A percentile compares a stretch with the other conserved stretches of the same genome.
These are phyloP conservation scores for Rhizopus sp. DNA, from an alignment of 371 early-diverging fungal genomes.

Conservation along the genomic window DNA sequence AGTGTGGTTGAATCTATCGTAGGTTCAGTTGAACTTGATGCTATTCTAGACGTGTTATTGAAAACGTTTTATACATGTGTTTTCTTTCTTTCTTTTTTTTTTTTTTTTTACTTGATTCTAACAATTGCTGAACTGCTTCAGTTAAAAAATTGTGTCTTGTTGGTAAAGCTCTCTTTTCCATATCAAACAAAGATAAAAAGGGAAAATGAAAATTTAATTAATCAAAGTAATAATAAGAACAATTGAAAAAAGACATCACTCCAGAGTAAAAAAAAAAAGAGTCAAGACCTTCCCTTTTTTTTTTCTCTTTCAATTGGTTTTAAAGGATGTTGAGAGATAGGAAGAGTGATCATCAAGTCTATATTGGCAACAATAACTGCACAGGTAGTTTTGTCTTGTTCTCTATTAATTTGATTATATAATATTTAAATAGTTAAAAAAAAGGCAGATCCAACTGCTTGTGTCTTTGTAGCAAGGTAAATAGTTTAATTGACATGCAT, in stretches of 20 bases:
- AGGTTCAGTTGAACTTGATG: slow-evolving; percentile 9
- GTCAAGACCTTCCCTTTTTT: background rate
- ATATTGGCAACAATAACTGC: too few relatives aligned
- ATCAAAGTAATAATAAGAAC: background rate
- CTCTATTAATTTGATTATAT: too few relatives aligned
- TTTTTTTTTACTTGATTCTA: slow-evolving; percentile 23
- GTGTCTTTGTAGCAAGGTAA: slow-evolving; percentile 64
- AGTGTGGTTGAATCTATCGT: slow-evolving; percentile 10
- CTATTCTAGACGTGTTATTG: background rate
- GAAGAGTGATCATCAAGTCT: too few relatives aligned
- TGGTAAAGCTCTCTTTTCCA: slow-evolving; percentile 23
- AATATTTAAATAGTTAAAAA: slow-evolving; percentile 8
- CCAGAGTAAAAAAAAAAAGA: too few relatives aligned
- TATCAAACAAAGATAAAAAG: background rate
- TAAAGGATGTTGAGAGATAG: too few relatives aligned
- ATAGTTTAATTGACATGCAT: too few relatives aligned
- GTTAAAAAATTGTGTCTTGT: slow-evolving; percentile 30
- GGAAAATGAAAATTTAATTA: background rate
- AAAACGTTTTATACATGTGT: background rate
- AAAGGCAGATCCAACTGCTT: slow-evolving; percentile 47
- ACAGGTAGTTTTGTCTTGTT: too few relatives aligned
- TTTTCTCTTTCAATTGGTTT: too few relatives aligned
- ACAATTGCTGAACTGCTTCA: slow-evolving; percentile 23
- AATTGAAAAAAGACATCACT: too few relatives aligned
- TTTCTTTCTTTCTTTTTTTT: slow-evolving; percentile 4